Evolutionary conservation across 768 basidiomycete genomes (phyloP), one percentile per base, ranked within the genome.

Genomic region (Lactarius pseudohatsudake): DNA sequence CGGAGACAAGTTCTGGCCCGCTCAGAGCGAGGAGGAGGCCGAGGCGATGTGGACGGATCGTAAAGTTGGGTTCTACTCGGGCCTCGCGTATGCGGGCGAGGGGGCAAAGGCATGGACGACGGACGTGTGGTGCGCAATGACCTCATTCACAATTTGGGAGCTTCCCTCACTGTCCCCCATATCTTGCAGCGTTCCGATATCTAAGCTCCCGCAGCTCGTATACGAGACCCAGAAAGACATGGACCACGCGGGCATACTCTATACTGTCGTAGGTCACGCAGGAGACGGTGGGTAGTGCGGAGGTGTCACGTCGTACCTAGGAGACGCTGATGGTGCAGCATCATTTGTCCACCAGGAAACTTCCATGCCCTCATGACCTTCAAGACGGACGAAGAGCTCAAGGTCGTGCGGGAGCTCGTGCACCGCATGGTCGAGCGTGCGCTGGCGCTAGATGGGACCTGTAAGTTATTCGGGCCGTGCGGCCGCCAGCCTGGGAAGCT

Each of bases 191-290:
- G 88, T 91, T 0, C 88, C 88, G 0, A 81, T 89, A 1, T 88
- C 87, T 2, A 84, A 78, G 55, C 80, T 90, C 7, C 87, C 88
- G 1, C 79, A 87, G 50, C 79, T 90, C 9, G 83, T 90, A 15
- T 79, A 81, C 41, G 86, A 89, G 67, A 92, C 90, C 9, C 87
- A 90, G 72, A 79, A 86, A 72, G 92, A 95, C 70, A 76, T 95
- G 1, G 77, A 76, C 1, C 75, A 76, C 32, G 72, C 81, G 2
- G 87, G 87, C 0, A 73, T 96, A 15, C 73, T 82, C 0, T 86
- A 86, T 15, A 82, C 84, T 0, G 85, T 91, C n/a, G 81, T 91
- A 8, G 91, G 89, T 0, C 91, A 92, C 66, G 90, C 88, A 0
- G 91, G 89, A 3, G 90, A 91, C 72, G 89, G 88, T 72, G 77